Evolutionary conservation across 306 rosid species (phyloP), one percentile per base, ranked within the genome.

Genomic region (Cucumis cinereus): DNA sequence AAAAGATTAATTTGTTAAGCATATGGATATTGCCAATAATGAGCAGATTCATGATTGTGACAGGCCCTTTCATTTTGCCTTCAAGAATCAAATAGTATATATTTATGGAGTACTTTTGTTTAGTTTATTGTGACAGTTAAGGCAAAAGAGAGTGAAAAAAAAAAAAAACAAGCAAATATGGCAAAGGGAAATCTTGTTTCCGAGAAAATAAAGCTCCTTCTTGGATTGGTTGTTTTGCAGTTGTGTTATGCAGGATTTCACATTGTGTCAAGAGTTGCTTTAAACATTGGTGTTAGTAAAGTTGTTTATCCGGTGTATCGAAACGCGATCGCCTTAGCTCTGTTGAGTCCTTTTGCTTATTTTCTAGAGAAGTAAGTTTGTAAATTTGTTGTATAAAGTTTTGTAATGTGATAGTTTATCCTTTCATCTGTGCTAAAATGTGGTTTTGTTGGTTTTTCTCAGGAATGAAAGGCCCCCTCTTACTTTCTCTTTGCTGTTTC

Each of bases 231-330:
- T 76, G 75, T 76, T 62, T 79, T 88, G 68, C 96, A 90, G 62
- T 74, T 90, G 28, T 84, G 91, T 81, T 90, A 80, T 90, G 87
- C 96, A 76, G 96, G 96, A 61, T 88, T 84, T 80, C 96, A 88
- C 83, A 85, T 90, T 74, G 96, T 90, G 35, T 88, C 92, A 28
- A 82, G 92, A 85, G 82, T 88, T 80, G 93, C 96, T 49, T 81
- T 90, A 14, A 88, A 88, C 81, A 90, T 90, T 55, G 96, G 96
- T 52, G 88, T 90, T 52, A 88, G 96, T 85, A 75, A 88, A 87
- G 82, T 88, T 30, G 92, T 88, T 23, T 90, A 80, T 50, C 87
- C 96, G 2, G 88, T 90, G 54, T 90, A 90, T 60, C 82, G 93
- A 69, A 90, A 90, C 62, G 70, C 83, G 55, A 85, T 90, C 52